Base-by-base conservation (phyloP, 2,329 filamentous ascomycete species). In the Colletotrichum sublineola region DNA sequence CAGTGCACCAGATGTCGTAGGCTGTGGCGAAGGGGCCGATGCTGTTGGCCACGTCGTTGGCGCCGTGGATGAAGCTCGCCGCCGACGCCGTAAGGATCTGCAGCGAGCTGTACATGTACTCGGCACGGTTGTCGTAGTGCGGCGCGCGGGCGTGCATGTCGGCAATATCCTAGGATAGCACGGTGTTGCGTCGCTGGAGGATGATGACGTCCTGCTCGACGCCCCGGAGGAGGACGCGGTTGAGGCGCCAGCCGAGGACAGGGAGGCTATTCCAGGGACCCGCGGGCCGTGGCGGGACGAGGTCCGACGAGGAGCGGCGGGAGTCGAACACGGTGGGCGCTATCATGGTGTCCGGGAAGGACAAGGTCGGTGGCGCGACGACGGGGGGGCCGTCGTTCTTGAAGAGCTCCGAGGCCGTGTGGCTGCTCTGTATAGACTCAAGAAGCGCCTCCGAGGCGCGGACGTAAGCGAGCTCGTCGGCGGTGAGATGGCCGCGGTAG, bases 41-140 rank as follows among this genome's bases (percentile, higher is more conserved):
- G 50, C 85, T 83, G 76, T 89, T 89, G 68, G 84, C 82, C 31
- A 89, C 86, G 74, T 89, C 87, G 78, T 89, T 89, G 68, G 86
- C 85, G 69, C 87, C 87, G 80, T 89, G 87, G 1, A 87, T 86
- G 74, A 89, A 88, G 9, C 85, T 87, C 20, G 86, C 86, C 29
- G 87, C 86, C 73, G 86, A 86, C 14, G 87, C 87, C n/a, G 86
- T 86, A 14, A 85, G 74, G 66, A 87, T 78, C 74, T 86, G 85
- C 44, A 86, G 80, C 66, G 84, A 84, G 20, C 84, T 85, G 77
- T 85, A 88, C 73, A 85, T 80, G 78, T 87, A 83, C 77, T 88
- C 86, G 71, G 84, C 84, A 60, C 86, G 83, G 78, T 89, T 88
- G 77, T 87, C 84, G 79, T 85, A 89, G 74, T 86, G 86, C 55